Evolutionary conservation across 2,329 filamentous ascomycete species (phyloP), one percentile per base, ranked within the genome.

Genomic region (Dactylellina parvicollis): DNA sequence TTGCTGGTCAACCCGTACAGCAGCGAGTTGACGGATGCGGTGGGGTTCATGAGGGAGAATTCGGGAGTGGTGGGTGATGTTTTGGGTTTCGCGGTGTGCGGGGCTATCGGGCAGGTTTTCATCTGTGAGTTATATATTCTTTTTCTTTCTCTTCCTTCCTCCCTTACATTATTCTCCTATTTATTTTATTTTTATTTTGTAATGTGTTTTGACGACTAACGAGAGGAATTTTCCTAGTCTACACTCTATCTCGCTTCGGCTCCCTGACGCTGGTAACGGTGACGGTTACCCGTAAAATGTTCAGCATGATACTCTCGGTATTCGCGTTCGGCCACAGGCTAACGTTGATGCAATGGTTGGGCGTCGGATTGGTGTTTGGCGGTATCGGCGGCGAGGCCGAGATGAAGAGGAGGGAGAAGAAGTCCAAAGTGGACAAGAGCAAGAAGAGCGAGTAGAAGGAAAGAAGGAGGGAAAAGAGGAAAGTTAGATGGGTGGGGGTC

Each of bases 241-340:
- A 96, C 82, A 98, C 95, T 0, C 86, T 99, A 4, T 90, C 92
- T 12, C 92, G 91, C 54, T 99, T 98, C 83, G 95, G 91, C 8
- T 95, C 90, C 8, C 86, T 99, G 52, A 86, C 98, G 56, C 87
- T 99, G 54, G 94, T 98, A 44, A 98, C 95, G 3, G 93, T 99
- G 1, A 99, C 92, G 1, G 95, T 99, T 47, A 99, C 95, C 47
- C 87, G 95, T 79, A 99, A 99, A 84, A 99, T 99, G 95, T 87
- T 98, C 80, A 98, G 94, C 76, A 99, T 99, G 95, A 92, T 98
- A 71, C 85, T 98, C 56, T 96, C 92, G 60, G 95, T 99, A 26
- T 84, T 98, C 73, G 92, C 92, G 82, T 99, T 98, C 80, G 95
- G 95, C 26, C 95, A 99, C 81, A 87, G 86, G 75, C 85, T 99